Evolutionary conservation across 495 filamentous ascomycete genomes (phyloP).

Genomic region (Podospora appendiculata): DNA sequence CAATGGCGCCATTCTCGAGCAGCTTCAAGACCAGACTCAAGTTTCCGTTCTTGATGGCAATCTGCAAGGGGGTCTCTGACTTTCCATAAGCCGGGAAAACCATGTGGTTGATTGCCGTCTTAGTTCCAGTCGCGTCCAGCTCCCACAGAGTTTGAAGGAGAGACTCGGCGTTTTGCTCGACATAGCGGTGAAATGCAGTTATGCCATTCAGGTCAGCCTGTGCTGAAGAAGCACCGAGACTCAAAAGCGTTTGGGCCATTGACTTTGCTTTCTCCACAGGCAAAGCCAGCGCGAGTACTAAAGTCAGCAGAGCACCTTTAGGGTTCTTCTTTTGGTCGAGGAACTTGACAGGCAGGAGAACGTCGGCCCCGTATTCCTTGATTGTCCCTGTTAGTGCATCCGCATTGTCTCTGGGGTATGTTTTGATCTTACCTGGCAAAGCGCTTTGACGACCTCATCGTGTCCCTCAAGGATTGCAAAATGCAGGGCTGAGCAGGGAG

Average conservation of each 20-base stretch:
- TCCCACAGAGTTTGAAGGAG: slow-evolving; percentile 52
- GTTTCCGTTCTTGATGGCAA: slow-evolving; percentile 25
- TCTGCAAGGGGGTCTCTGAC: slow-evolving; percentile 29
- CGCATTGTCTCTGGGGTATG: background rate
- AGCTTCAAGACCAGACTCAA: slow-evolving; percentile 29
- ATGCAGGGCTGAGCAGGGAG: slow-evolving; percentile 60
- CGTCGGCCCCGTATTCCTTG: slow-evolving; percentile 62
- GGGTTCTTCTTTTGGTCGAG: slow-evolving; percentile 38
- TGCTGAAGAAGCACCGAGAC: slow-evolving; percentile 61
- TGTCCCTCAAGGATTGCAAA: slow-evolving; percentile 69
- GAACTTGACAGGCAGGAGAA: slow-evolving; percentile 59
- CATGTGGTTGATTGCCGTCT: slow-evolving; percentile 58
- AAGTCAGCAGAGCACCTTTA: slow-evolving; percentile 51
- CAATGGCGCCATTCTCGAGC: slow-evolving; percentile 30
- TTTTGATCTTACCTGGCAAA: slow-evolving; percentile 43
- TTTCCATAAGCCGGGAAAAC: slow-evolving; percentile 16
- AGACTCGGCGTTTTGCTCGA: slow-evolving; percentile 40
- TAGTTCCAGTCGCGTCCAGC: slow-evolving; percentile 51
- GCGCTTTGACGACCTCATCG: slow-evolving; percentile 53
- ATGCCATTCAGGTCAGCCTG: slow-evolving; percentile 56
- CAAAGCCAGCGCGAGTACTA: slow-evolving; percentile 53
- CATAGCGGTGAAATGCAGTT: slow-evolving; percentile 51
- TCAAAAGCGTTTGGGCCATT: slow-evolving; percentile 56
- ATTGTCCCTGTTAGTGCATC: background rate
- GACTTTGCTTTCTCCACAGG: slow-evolving; percentile 49